Base-by-base conservation (phyloP, 2,329 filamentous ascomycete genomes). In the Aureobasidium sp. region DNA sequence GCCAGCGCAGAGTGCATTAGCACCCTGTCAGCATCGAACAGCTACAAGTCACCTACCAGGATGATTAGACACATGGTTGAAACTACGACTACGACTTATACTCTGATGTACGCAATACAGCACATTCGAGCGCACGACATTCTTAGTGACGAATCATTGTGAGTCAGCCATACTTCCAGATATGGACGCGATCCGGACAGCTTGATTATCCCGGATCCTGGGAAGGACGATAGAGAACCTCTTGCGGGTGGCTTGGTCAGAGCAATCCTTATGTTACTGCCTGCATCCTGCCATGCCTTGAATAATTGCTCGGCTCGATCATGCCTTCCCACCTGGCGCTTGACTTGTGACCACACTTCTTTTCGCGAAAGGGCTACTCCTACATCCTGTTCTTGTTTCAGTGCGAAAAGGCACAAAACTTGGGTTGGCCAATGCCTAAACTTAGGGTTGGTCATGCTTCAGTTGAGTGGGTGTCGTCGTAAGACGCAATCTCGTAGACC, bases 1-100 rank as follows among this genome's bases (percentile, higher is more conserved):
- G 54, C 54, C 54, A 58, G 34, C 54, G 54, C 42, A 58, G 30
- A 47, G 39, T 37, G 54, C 54, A 48, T 58, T 37, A 37, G 32
- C 32, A 27, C 42, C 3, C 8, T 42, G 25, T 48, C 54, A 48
- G 21, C 54, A 25, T 11, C 10, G 29, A 21, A 36, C 41, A 25
- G 7, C 29, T 25, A n/a, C 25, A 25, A 36, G 21, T n/a, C 15
- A 48, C 21, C 5, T 39, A 32, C 6, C 42, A 48, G 32, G 30
- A 29, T 21, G 11, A 3, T 21, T 34, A 4, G 34, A 45, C 13
- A 32, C 16, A 37, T 29, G 30, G 13, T 30, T 21, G 5, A 39
- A 15, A 9, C 8, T 8, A 25, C 25, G 30, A 57, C 25, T 21
- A 25, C 13, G 6, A 11, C 16, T 48, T 29, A 34, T 32, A 30